Conservation (phyloP, 2,329 filamentous ascomycete genomes). For the Diaporthe citriasiana region DNA sequence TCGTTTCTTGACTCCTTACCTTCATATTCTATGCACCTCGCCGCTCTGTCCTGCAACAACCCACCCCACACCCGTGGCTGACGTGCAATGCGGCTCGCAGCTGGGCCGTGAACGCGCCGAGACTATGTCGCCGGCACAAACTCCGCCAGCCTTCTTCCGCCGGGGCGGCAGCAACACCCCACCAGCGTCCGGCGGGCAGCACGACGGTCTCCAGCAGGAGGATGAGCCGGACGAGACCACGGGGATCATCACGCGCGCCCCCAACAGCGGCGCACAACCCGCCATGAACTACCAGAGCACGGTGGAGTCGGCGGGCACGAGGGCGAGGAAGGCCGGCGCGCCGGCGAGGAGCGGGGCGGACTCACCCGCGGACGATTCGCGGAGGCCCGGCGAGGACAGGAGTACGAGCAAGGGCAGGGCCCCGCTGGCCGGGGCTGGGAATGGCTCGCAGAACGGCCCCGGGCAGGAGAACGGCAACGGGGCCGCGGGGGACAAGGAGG, state of each 20-base stretch:
- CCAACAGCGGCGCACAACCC: slow-evolving; percentile 17
- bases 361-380: background rate
- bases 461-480: slow-evolving; percentile 44
- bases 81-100: slow-evolving; percentile 29
- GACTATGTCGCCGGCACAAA: slow-evolving; percentile 40
- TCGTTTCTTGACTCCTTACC: background rate
- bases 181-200: background rate
- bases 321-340: slow-evolving; percentile 21
- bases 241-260: slow-evolving; percentile 29
- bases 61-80: background rate
- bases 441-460: slow-evolving; percentile 36
- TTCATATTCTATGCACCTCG: background rate
- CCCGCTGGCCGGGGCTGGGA: background rate
- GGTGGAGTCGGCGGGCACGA: slow-evolving; percentile 23
- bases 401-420: slow-evolving; percentile 30
- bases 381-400: background rate
- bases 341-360: background rate
- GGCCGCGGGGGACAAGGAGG: slow-evolving; percentile 43
- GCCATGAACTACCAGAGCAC: slow-evolving; percentile 42
- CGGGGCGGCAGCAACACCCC: background rate
- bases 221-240: slow-evolving; percentile 40
- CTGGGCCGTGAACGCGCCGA: slow-evolving; percentile 42
- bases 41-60: background rate
- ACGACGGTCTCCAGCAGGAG: background rate
- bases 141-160: slow-evolving; percentile 33